phyloP scores from a whole-genome alignment of 2,329 filamentous ascomycete species.

The Pestalotiopsis fici region DNA sequence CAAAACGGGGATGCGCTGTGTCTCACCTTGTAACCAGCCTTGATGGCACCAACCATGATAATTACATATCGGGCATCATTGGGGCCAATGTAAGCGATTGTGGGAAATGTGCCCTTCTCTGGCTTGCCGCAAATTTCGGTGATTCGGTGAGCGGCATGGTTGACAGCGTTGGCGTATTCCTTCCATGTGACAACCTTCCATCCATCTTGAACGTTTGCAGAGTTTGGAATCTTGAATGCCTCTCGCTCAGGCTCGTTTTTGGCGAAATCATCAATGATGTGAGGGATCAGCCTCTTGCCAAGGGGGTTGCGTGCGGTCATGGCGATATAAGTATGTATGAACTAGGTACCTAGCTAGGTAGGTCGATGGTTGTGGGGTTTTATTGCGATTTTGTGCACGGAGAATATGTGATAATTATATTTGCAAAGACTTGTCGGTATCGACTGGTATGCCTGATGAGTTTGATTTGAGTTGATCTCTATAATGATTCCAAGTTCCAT shows the following conservation, averaged over 20 bases:
- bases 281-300: conserved; percentile 32
- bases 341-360: too few species aligned
- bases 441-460: background rate
- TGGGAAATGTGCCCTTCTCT: conserved; percentile 28
- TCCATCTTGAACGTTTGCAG: conserved; percentile 37
- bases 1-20: conserved; percentile 9
- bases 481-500: background rate
- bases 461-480: background rate
- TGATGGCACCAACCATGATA: conserved; percentile 23
- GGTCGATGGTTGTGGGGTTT: background rate
- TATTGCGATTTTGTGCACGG: background rate
- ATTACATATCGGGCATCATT: conserved; percentile 29
- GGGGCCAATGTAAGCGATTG: conserved; percentile 47
- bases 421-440: background rate
- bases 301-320: background rate
- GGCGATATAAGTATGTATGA: background rate
- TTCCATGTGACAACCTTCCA: conserved; percentile 39
- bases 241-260: conserved; percentile 32
- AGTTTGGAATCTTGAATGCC: conserved; percentile 34
- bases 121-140: conserved; percentile 26
- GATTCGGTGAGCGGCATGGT: conserved; percentile 37
- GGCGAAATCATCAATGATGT: conserved; percentile 40
- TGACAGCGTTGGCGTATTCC: conserved; percentile 39
- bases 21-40: conserved; percentile 35
- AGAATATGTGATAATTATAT: background rate